These are phyloP conservation scores for Cladosporium sp. DNA, from an alignment of 2,329 filamentous ascomycete species.

Conservation along the genomic window DNA sequence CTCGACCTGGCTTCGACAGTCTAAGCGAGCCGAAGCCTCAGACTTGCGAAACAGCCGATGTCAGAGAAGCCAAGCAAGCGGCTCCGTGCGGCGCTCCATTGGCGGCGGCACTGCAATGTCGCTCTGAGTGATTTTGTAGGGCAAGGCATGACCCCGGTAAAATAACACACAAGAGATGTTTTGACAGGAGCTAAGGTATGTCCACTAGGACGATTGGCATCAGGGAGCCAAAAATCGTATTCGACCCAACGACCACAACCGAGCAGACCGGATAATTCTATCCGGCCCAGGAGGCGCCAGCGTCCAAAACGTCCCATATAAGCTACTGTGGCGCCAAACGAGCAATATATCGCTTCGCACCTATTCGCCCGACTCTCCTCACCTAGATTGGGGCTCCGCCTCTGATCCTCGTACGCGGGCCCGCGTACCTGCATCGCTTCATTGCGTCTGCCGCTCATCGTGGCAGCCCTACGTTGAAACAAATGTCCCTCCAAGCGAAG, in stretches of 20 bases:
- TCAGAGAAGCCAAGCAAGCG: background rate
- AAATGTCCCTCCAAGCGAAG: constrained; percentile 1
- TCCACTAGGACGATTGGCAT: background rate
- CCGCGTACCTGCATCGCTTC: background rate
- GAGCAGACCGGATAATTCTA: background rate
- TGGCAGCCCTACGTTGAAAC: constrained; percentile 11
- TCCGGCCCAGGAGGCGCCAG: background rate
- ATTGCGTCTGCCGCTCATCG: background rate
- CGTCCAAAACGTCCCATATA: background rate
- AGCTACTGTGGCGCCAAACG: constrained; percentile 7
- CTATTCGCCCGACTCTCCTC: constrained; percentile 3
- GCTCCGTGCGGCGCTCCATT: background rate
- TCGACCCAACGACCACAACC: background rate
- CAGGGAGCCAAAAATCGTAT: background rate
- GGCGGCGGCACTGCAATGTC: background rate
- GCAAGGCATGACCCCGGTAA: background rate
- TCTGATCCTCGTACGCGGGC: constrained; percentile 1
- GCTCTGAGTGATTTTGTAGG: background rate
- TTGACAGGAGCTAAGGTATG: background rate
- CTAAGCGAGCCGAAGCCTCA: background rate
- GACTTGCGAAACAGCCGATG: background rate
- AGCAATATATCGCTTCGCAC: constrained; percentile 1
- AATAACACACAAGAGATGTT: background rate
- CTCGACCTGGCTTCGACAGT: background rate
- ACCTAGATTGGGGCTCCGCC: constrained; percentile 3